Conservation (phyloP, 1,139 yeast species). For the Taphrina wiesneri region DNA sequence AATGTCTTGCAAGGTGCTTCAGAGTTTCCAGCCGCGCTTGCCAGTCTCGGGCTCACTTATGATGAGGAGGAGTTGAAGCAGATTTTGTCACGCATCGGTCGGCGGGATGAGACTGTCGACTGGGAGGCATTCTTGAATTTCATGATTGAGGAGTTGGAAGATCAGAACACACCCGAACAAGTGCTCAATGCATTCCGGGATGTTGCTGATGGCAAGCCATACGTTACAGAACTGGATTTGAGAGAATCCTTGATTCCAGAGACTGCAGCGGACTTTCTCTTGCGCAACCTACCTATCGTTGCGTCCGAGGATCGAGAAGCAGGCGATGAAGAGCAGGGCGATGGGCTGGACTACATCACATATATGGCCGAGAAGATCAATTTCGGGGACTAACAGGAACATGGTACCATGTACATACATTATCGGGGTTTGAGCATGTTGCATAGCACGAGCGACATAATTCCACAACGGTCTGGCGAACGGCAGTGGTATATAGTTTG, state of each 20-base stretch:
- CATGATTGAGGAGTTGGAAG: constrained; percentile 50
- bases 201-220: constrained; percentile 48
- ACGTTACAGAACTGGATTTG: constrained; percentile 49
- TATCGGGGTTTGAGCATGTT: too few relatives aligned
- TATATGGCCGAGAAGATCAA: constrained; percentile 42
- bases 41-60: constrained; percentile 48
- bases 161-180: constrained; percentile 49
- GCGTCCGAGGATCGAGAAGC: neutral
- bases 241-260: constrained; percentile 45
- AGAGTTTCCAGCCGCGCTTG: constrained; percentile 50
- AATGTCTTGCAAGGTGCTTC: constrained; percentile 44
- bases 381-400: neutral
- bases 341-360: constrained; percentile 45
- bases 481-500: too few relatives aligned
- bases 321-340: constrained; percentile 37
- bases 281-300: constrained; percentile 16
- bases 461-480: neutral
- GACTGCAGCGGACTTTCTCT: constrained; percentile 30
- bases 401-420: neutral
- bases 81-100: constrained; percentile 45
- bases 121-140: constrained; percentile 49
- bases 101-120: constrained; percentile 41
- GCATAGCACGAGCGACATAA: too few relatives aligned
- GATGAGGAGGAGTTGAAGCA: constrained; percentile 48
- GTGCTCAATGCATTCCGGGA: constrained; percentile 49